Conservation (phyloP, 2,329 filamentous ascomycete genomes). For the Aureobasidium melanogenum region DNA sequence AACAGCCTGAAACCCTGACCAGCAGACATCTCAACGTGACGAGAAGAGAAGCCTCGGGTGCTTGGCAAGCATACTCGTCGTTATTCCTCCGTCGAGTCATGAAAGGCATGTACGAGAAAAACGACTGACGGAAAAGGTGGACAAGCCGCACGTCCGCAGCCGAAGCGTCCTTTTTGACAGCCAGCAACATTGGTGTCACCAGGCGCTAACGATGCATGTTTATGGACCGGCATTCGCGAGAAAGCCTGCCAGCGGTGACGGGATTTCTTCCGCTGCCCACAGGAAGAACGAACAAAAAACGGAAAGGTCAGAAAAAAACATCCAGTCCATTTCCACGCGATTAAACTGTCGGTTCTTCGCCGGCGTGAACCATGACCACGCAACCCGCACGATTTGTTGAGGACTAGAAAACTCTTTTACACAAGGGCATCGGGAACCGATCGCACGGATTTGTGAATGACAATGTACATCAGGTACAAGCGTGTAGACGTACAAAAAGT, state of each 20-base stretch:
- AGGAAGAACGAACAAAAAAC: background rate
- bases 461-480: slow-evolving; percentile 6
- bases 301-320: background rate
- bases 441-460: background rate
- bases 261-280: background rate
- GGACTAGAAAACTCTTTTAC: background rate
- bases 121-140: background rate
- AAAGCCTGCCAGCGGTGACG: background rate
- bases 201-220: slow-evolving; percentile 2
- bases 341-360: slow-evolving; percentile 1
- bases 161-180: slow-evolving; percentile 5
- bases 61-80: background rate
- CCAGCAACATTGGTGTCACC: background rate
- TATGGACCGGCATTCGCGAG: background rate
- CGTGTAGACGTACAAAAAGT: background rate
- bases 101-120: background rate
- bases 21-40: background rate
- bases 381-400: background rate
- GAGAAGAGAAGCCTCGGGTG: background rate
- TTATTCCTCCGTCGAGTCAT: background rate
- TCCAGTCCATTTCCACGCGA: background rate
- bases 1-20: background rate
- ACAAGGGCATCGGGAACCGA: background rate
- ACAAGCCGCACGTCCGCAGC: slow-evolving; percentile 1
- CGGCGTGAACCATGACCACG: background rate